A percentile compares a stretch with the other conserved stretches of the same genome.
These are phyloP conservation scores for Phlegmacium glaucopus DNA, from an alignment of 768 basidiomycete species.

Conservation along the genomic window DNA sequence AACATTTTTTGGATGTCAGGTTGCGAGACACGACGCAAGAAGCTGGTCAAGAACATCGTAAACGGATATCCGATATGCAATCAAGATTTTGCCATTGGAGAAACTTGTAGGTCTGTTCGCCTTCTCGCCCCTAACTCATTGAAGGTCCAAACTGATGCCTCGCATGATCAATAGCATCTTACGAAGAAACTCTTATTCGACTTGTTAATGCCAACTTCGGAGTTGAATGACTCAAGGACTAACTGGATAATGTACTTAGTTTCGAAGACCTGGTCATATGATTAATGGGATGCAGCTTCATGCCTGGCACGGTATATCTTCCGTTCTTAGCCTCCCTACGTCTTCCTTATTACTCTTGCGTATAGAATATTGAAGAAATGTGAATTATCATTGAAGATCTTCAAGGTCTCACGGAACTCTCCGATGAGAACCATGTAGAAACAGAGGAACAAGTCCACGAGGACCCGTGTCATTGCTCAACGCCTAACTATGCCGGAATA, in stretches of 20 bases:
- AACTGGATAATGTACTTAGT: conserved; percentile 92
- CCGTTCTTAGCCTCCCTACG: no score
- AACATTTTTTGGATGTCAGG: conserved; percentile 35
- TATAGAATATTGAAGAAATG: no score
- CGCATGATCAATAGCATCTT: conserved; percentile 71
- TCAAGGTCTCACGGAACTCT: no score
- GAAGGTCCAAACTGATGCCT: background rate
- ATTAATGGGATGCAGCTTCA: conserved; percentile 92
- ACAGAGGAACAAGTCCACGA: no score
- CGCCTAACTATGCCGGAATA: no score
- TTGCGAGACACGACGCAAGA: conserved; percentile 88
- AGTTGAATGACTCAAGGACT: conserved; percentile 89
- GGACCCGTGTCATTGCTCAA: no score
- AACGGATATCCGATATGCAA: no score
- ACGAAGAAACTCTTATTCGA: conserved; percentile 76
- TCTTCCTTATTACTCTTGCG: no score
- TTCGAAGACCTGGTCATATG: conserved; percentile 97
- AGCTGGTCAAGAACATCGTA: conserved; percentile 79
- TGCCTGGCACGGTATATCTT: conserved; percentile 69
- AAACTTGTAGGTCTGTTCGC: conserved; percentile 46
- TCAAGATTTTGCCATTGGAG: conserved; percentile 78
- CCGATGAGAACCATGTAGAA: no score
- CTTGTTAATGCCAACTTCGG: conserved; percentile 87
- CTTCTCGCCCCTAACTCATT: background rate
- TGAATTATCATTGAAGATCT: no score